Base-by-base conservation (phyloP, 345 rosid genomes). In the Populus simonii region DNA sequence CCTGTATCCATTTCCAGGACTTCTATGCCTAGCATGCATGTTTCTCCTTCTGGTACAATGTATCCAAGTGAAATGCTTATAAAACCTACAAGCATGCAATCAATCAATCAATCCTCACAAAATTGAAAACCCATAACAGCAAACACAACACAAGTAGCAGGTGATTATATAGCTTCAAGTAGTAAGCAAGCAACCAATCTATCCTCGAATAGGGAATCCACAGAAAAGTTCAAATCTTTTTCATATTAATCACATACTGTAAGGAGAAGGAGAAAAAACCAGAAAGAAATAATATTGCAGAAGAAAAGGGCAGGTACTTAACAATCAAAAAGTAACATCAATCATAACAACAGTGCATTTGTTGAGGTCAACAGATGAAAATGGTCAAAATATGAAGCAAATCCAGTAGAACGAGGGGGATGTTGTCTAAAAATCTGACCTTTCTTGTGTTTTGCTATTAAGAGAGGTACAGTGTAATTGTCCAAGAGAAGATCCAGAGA, bases 21-120 rank as follows among this genome's bases (percentile, higher is more conserved):
- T 93, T 39, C 98, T 88, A 83, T 92, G 98, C 81, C 97, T 89
- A 41, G 91, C 86, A 82, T 96, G 96, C 99, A 93, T 96, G 72
- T 84, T 90, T 16, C 76, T 3, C 20, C 63, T 77, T 36, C 70
- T 45, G 75, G 15, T 66, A 53, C 9, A 7, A 20, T 20, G 59
- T 45, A 39, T 72, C 55, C 55, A 29, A 29, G 49, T 29, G 65
- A n/a, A 43, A 10, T 23, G 18, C 68, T 47, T 43, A 16, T 9
- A 71, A 62, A 69, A 17, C 16, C 23, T 17, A 33, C 66, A 72
- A 51, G 10, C 66, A 72, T 36, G 25, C 53, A 74, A n/a, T 41
- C 23, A 33, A 33, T 33, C 35, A 33, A 33, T 33, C 4, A 74
- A 74, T 43, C 31, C 20, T 22, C 59, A 29, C 2, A 47, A 71